A percentile compares a stretch with the other conserved stretches of the same genome.
Conservation (phyloP, 108 stramenopile species). For the Nitzschia inconspicua region DNA sequence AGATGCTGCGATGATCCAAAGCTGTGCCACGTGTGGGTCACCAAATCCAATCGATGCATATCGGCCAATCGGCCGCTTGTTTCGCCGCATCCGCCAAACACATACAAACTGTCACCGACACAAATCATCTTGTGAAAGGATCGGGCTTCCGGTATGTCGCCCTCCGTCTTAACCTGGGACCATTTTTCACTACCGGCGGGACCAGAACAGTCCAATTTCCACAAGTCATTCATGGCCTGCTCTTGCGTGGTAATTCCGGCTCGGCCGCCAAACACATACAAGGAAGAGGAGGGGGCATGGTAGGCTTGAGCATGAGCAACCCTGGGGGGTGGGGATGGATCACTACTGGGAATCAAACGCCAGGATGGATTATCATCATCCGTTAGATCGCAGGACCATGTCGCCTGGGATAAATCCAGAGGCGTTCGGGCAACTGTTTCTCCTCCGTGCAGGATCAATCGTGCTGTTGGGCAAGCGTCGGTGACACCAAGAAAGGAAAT, state of each 20-base stretch:
- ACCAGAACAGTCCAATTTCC: constrained; percentile 37
- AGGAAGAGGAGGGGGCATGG: not conserved
- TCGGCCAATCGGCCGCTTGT: constrained; percentile 44
- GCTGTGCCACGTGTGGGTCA: constrained; percentile 25
- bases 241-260: constrained; percentile 59
- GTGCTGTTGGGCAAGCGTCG: no score
- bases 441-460: constrained; percentile 51
- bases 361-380: constrained; percentile 12
- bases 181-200: constrained; percentile 27
- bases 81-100: constrained; percentile 68
- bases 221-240: constrained; percentile 59
- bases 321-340: constrained; percentile 32
- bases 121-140: constrained; percentile 66
- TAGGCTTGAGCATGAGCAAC: constrained; percentile 65
- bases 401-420: constrained; percentile 1
- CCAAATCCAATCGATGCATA: constrained; percentile 54
- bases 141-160: constrained; percentile 42
- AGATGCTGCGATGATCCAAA: constrained; percentile 22
- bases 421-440: constrained; percentile 65
- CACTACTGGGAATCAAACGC: not conserved
- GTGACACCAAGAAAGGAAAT: constrained; percentile 19
- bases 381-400: constrained; percentile 20
- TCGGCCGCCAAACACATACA: constrained; percentile 69
- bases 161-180: constrained; percentile 15
- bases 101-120: constrained; percentile 35